Base-by-base conservation (phyloP, 2,329 filamentous ascomycete species). In the Pseudogymnoascus sp. region DNA sequence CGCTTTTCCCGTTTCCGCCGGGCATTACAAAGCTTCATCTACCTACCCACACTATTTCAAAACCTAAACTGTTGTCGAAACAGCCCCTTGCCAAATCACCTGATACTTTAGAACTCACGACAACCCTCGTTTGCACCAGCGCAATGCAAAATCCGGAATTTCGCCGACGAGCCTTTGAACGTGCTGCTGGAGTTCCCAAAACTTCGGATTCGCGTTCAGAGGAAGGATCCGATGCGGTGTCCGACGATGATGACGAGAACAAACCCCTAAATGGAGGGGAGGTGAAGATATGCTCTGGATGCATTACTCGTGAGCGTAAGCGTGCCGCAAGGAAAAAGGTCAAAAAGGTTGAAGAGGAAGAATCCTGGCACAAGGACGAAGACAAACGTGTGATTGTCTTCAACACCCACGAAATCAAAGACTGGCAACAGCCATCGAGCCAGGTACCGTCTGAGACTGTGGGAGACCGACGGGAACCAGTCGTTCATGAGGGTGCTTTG, bases 291-390 rank as follows among this genome's bases (percentile, higher is more conserved):
- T 99, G 94, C 73, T 74, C 79, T 23, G 90, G 90, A n/a, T 99
- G 94, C 73, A 94, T 96, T 68, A 86, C 86, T 60, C 83, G 94
- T 64, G 94, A 99, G 73, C 82, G 89, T 59, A 97, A 97, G 75
- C 83, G 94, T 58, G 92, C 92, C 8, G 89, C 88, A 1, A 81
- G 94, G 57, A 97, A 97, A 75, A 96, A 96, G 78, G 82, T 89
- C 63, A 94, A 95, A 75, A 94, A 95, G 69, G 85, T 88, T 0
- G 91, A 96, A 61, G 92, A 97, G 70, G 92, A 97, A 69, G 86
- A 94, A 71, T 78, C 89, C 33, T 97, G 92, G 83, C 84, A 86
- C 62, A 81, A 85, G 62, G 88, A 92, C 65, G 90, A 95, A 73
- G 82, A 84, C 48, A 86, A 88, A 66, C 80, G 91, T 58, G 89